Evolutionary conservation across 2,329 filamentous ascomycete genomes (phyloP).

Genomic region (Helminthosporium solani): DNA sequence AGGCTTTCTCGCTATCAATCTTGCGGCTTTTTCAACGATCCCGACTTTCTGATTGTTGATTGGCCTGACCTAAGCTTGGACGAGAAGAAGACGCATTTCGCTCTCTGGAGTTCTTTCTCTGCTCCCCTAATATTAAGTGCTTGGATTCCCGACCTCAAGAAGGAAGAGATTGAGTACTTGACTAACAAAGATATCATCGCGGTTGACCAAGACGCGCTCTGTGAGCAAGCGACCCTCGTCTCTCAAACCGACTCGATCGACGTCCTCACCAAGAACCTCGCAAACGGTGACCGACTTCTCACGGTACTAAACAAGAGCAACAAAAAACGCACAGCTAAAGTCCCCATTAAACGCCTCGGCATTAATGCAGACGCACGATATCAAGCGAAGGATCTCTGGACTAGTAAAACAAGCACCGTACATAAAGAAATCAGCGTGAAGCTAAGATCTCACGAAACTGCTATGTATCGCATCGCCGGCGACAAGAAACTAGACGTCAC

Average conservation of each 20-base stretch:
- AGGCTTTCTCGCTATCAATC: constrained; percentile 46
- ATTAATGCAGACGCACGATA: constrained; percentile 34
- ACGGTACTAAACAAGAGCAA: constrained; percentile 50
- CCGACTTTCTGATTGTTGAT: constrained; percentile 43
- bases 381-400: constrained; percentile 49
- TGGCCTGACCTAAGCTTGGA: constrained; percentile 37
- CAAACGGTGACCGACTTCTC: constrained; percentile 51
- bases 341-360: constrained; percentile 43
- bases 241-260: constrained; percentile 48
- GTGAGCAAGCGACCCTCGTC: constrained; percentile 51
- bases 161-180: constrained; percentile 19
- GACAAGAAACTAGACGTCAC: constrained; percentile 22
- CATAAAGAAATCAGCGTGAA: constrained; percentile 24
- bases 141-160: constrained; percentile 44
- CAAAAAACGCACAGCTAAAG: constrained; percentile 23
- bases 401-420: constrained; percentile 31
- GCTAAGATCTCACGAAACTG: constrained; percentile 45
- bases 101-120: constrained; percentile 40
- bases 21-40: constrained; percentile 44
- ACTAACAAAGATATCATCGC: constrained; percentile 46
- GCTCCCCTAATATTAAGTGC: constrained; percentile 44
- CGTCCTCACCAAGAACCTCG: constrained; percentile 50
- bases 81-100: constrained; percentile 42
- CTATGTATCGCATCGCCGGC: constrained; percentile 46
- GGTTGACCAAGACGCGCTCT: constrained; percentile 47